phyloP scores from a whole-genome alignment of 106 monocot genomes.

The Dactylorhiza incarnata region DNA sequence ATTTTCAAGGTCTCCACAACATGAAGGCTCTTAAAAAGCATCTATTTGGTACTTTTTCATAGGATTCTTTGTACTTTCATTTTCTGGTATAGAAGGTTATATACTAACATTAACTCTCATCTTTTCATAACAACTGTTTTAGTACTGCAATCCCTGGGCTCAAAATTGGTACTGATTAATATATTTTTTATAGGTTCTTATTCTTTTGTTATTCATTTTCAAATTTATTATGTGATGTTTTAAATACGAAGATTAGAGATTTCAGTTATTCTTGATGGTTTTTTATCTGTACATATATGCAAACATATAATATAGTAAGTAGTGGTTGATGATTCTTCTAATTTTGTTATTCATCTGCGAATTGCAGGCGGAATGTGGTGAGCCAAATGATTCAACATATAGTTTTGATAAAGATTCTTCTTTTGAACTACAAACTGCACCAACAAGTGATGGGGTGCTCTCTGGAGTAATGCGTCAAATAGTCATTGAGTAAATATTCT shows the following conservation, averaged over 20 bases:
- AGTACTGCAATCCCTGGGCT: not conserved
- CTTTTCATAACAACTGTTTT: not conserved
- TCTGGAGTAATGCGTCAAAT: constrained; percentile 81
- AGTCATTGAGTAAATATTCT: constrained; percentile 65
- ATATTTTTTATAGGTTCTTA: not conserved
- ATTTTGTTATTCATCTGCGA: not conserved
- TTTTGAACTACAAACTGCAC: constrained; percentile 82
- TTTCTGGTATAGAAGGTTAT: not conserved
- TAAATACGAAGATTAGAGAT: not conserved
- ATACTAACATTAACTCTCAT: not conserved
- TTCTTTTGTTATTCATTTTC: not conserved
- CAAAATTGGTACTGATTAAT: not conserved
- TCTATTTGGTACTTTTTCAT: no score
- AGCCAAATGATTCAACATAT: constrained; percentile 13
- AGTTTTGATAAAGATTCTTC: constrained; percentile 1
- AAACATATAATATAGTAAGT: not conserved
- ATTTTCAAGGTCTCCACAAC: no score
- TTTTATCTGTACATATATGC: not conserved
- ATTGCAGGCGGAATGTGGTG: constrained; percentile 16
- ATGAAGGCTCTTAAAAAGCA: no score
- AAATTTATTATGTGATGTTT: not conserved
- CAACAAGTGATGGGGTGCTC: constrained; percentile 62
- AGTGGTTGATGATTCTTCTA: not conserved
- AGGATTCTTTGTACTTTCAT: no score
- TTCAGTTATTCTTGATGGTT: not conserved